phyloP scores from a whole-genome alignment of 2,329 filamentous ascomycete genomes.

The Chlorencoelia australis region DNA sequence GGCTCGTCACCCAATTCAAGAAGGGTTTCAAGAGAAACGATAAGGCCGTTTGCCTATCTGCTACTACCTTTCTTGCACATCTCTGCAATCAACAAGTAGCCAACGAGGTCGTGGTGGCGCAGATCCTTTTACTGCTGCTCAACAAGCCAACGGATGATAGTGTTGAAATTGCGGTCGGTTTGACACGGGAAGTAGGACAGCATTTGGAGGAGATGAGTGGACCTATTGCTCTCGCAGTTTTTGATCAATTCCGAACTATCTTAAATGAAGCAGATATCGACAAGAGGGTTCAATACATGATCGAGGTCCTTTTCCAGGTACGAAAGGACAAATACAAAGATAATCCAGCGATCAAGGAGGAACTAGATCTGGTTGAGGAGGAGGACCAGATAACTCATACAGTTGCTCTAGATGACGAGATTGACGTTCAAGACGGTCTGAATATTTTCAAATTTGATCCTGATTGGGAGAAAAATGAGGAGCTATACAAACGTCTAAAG shows the following conservation, averaged over 20 bases:
- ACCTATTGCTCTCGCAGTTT: constrained; percentile 78
- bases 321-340: constrained; percentile 96
- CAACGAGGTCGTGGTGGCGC: constrained; percentile 84
- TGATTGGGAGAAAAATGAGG: constrained; percentile 84
- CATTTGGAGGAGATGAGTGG: constrained; percentile 93
- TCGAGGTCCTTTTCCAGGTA: constrained; percentile 94
- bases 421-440: constrained; percentile 75
- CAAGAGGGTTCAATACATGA: constrained; percentile 98
- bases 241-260: constrained; percentile 91
- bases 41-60: constrained; percentile 88
- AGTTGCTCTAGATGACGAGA: constrained; percentile 69
- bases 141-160: constrained; percentile 96
- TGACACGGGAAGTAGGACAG: constrained; percentile 87
- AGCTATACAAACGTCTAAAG: constrained; percentile 80
- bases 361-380: constrained; percentile 91
- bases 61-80: constrained; percentile 90
- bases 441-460: constrained; percentile 95
- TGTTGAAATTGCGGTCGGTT: constrained; percentile 90
- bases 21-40: constrained; percentile 96
- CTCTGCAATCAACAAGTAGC: constrained; percentile 93
- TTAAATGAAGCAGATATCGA: constrained; percentile 95
- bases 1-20: constrained; percentile 83
- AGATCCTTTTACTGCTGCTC: constrained; percentile 83
- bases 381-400: constrained; percentile 96
- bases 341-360: constrained; percentile 80